Conservation (phyloP, 129 eudicot genomes). For the Centrapalus pauciflorus region DNA sequence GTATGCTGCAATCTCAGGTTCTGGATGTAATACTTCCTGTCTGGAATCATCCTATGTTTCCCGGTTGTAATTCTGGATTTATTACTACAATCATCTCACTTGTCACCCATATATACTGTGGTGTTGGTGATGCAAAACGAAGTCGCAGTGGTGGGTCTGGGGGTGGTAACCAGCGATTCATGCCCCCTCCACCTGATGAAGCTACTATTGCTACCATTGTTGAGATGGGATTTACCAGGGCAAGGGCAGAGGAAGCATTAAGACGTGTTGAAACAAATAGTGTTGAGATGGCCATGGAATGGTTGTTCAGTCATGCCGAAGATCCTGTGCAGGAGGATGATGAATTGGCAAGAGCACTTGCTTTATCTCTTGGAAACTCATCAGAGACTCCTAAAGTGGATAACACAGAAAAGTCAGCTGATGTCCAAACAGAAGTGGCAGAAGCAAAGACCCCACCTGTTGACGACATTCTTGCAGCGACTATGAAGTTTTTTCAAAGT, state of each 20-base stretch:
- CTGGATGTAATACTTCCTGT: constrained; percentile 92
- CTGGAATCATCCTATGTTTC: constrained; percentile 91
- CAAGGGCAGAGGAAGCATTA: constrained; percentile 94
- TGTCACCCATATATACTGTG: constrained; percentile 73
- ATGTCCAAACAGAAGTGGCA: constrained; percentile 55
- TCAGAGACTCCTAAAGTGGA: constrained; percentile 76
- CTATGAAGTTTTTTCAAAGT: constrained; percentile 82
- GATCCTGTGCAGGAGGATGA: constrained; percentile 97
- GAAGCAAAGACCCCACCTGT: constrained; percentile 69
- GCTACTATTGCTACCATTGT: constrained; percentile 84
- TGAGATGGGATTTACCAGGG: constrained; percentile 98
- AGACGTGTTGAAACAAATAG: constrained; percentile 91
- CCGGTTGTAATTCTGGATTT: constrained; percentile 63
- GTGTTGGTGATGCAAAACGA: constrained; percentile 76
- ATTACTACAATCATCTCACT: constrained; percentile 64
- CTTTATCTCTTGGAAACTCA: constrained; percentile 86
- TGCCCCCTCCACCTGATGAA: constrained; percentile 96
- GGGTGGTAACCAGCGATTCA: constrained; percentile 56
- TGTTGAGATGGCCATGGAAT: constrained; percentile 99
- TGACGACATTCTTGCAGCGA: constrained; percentile 79
- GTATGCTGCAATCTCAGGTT: constrained; percentile 95
- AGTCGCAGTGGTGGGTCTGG: constrained; percentile 58
- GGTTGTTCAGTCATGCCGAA: constrained; percentile 89
- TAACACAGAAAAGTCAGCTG: constrained; percentile 46
- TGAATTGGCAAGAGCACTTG: constrained; percentile 93